phyloP scores from a whole-genome alignment of 352 stramenopile species.

The Globisporangium alternatum region DNA sequence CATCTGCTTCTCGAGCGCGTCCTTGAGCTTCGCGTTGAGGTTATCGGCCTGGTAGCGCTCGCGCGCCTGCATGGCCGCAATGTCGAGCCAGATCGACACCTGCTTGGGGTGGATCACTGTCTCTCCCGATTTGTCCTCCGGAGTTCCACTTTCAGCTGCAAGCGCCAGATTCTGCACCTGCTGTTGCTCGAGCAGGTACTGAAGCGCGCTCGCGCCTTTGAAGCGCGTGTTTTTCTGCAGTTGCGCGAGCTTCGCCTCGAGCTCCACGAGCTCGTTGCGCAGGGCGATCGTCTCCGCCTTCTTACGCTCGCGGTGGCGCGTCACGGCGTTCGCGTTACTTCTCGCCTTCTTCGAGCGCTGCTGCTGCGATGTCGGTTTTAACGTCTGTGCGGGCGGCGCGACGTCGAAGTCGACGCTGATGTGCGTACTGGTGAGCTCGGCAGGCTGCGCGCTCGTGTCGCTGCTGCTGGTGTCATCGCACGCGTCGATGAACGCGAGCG shows the following conservation, averaged over 20 bases:
- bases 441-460: too few relatives aligned
- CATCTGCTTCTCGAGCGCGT: conserved; percentile 38
- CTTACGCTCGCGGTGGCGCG: conserved; percentile 17
- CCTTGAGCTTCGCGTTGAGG: conserved; percentile 44
- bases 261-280: conserved; percentile 9
- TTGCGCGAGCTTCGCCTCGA: conserved; percentile 11
- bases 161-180: neutral
- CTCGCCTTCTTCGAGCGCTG: conserved; percentile 5
- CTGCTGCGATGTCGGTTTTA: neutral
- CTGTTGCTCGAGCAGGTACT: conserved; percentile 13
- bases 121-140: neutral
- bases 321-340: conserved; percentile 16
- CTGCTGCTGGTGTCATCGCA: conserved; percentile 8
- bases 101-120: conserved; percentile 10
- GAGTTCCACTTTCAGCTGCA: neutral
- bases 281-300: conserved; percentile 10
- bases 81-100: conserved; percentile 40
- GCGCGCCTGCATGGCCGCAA: conserved; percentile 42
- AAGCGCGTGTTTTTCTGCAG: conserved; percentile 5
- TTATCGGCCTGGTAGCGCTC: conserved; percentile 38
- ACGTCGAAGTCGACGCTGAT: neutral
- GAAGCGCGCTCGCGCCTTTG: neutral
- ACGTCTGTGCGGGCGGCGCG: neutral
- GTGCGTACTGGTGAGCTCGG: neutral
- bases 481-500: conserved; percentile 22